These are phyloP conservation scores for Cladosporium sp. DNA, from an alignment of 2,329 filamentous ascomycete species.

Conservation along the genomic window DNA sequence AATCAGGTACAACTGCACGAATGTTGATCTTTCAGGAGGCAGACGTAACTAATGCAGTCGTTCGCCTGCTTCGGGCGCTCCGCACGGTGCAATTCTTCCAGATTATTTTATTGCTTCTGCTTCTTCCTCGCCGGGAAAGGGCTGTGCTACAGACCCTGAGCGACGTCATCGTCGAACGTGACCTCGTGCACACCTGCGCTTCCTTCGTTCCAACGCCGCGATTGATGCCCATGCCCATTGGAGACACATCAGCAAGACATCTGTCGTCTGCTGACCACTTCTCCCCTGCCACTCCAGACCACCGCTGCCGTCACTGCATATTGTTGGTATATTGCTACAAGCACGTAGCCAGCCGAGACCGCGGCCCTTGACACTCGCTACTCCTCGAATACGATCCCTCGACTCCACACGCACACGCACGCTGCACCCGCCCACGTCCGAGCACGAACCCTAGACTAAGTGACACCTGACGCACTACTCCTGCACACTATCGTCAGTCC, in stretches of 20 bases:
- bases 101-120: neutral
- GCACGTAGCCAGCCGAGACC: neutral
- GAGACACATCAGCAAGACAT: neutral
- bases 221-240: constrained; percentile 1
- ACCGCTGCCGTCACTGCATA: neutral
- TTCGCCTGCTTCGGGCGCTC: neutral
- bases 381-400: neutral
- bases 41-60: neutral
- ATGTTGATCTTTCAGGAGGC: constrained; percentile 5
- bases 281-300: neutral
- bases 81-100: neutral
- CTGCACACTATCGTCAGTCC: constrained; percentile 2
- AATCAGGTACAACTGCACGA: neutral
- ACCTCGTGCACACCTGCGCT: neutral
- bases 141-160: neutral
- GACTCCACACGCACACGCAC: constrained; percentile 11
- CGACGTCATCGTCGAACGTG: neutral
- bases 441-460: constrained; percentile 1
- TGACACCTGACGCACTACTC: constrained; percentile 9
- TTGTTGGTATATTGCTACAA: neutral
- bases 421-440: neutral
- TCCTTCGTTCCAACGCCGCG: neutral
- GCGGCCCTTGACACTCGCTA: neutral
- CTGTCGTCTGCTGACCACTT: constrained; percentile 3
- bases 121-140: neutral